Evolutionary conservation across 139 green algal genomes (phyloP).

Genomic region (Axilococcus clingmanii): DNA sequence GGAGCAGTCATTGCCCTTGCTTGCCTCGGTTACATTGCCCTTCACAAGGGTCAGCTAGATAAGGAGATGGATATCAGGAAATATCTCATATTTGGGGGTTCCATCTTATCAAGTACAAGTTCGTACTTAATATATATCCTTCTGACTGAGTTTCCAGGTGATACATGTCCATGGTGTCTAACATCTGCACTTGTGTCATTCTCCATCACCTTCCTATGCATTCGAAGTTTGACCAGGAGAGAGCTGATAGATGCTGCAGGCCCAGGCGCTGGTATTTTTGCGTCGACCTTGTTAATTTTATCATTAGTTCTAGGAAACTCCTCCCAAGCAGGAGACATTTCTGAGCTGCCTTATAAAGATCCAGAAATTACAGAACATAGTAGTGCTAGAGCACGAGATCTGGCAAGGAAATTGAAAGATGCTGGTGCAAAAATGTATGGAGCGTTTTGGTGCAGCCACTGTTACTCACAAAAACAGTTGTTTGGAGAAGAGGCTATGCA

Average conservation of each 20-base stretch:
- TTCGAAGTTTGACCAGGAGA: conserved; percentile 10
- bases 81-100: conserved; percentile 29
- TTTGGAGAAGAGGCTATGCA: conserved; percentile 76
- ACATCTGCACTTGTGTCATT: conserved; percentile 51
- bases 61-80: conserved; percentile 2
- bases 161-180: conserved; percentile 59
- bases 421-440: conserved; percentile 92
- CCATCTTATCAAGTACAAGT: conserved; percentile 49
- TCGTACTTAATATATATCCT: conserved; percentile 65
- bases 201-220: conserved; percentile 16
- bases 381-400: conserved; percentile 10
- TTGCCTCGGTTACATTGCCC: conserved; percentile 2
- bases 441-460: conserved; percentile 97
- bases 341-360: conserved; percentile 17
- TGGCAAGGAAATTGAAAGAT: conserved; percentile 54
- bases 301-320: conserved; percentile 20
- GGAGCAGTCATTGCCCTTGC: conserved; percentile 34
- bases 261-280: conserved; percentile 28
- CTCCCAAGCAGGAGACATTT: conserved; percentile 3
- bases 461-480: conserved; percentile 85
- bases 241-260: conserved; percentile 30
- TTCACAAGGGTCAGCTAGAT: neutral
- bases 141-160: conserved; percentile 46
- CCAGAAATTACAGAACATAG: conserved; percentile 19
- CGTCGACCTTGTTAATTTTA: conserved; percentile 32